These are phyloP conservation scores for Russula olivacea DNA, from an alignment of 768 basidiomycete species.

Conservation along the genomic window DNA sequence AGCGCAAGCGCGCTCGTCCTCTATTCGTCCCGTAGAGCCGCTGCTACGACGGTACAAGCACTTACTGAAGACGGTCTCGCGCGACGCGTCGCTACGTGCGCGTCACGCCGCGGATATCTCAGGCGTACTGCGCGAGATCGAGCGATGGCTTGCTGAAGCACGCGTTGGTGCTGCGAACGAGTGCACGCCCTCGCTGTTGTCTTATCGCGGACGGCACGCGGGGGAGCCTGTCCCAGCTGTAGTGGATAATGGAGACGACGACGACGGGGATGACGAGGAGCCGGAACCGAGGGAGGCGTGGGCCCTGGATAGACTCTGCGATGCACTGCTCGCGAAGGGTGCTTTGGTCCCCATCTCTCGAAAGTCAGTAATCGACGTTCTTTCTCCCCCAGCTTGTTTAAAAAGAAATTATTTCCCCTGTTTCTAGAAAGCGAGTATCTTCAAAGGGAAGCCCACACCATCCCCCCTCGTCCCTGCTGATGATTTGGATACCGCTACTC, in stretches of 20 bases:
- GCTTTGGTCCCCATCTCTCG: conserved; percentile 76
- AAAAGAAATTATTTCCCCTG: background rate
- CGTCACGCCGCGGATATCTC: conserved; percentile 48
- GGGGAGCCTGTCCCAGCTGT: background rate
- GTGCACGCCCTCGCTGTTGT: conserved; percentile 43
- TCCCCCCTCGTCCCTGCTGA: conserved; percentile 48
- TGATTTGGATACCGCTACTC: conserved; percentile 63
- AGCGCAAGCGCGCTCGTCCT: too few species aligned
- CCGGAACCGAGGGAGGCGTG: conserved; percentile 54
- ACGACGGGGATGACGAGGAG: conserved; percentile 30
- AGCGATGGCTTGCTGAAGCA: conserved; percentile 75
- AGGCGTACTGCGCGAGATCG: conserved; percentile 52
- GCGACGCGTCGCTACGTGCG: conserved; percentile 57
- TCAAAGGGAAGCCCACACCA: conserved; percentile 36
- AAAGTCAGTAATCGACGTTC: conserved; percentile 47
- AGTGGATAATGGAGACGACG: conserved; percentile 14
- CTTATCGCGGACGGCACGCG: background rate
- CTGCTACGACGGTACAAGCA: conserved; percentile 69
- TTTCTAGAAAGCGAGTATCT: conserved; percentile 49
- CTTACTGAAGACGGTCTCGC: conserved; percentile 52
- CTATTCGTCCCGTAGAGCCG: conserved; percentile 55
- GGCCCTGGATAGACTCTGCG: conserved; percentile 64
- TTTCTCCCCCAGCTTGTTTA: too few species aligned
- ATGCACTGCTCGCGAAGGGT: conserved; percentile 62
- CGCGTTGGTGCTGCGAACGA: conserved; percentile 43